phyloP scores from a whole-genome alignment of 2,329 filamentous ascomycete genomes.

The Aureobasidium sp. region DNA sequence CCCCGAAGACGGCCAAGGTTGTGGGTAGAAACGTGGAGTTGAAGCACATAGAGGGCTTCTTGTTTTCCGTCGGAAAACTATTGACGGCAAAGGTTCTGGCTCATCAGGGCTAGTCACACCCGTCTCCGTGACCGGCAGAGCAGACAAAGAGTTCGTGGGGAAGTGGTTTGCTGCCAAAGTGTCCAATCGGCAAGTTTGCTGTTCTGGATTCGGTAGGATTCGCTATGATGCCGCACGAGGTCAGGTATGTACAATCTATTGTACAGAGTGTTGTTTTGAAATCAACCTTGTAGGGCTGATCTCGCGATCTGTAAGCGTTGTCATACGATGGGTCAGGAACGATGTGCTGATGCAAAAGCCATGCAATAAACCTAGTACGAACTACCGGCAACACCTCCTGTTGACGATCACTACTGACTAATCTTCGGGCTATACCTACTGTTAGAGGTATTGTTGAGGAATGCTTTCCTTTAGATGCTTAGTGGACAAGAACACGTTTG shows the following conservation, averaged over 20 bases:
- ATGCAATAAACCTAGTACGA: slow-evolving; percentile 10
- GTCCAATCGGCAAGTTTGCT: background rate
- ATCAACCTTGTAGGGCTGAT: background rate
- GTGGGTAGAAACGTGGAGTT: background rate
- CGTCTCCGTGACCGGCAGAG: background rate
- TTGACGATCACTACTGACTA: slow-evolving; percentile 1
- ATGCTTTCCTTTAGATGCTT: slow-evolving; percentile 2
- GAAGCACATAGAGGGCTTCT: background rate
- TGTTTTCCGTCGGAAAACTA: slow-evolving; percentile 4
- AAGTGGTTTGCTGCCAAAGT: background rate
- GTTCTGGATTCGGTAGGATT: background rate
- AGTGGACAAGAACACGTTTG: background rate
- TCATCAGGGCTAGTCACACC: background rate
- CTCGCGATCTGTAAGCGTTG: slow-evolving; percentile 5
- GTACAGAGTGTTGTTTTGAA: background rate
- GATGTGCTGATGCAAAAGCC: background rate
- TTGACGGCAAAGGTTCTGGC: background rate
- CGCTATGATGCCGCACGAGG: background rate
- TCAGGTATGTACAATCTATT: background rate
- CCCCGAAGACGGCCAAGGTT: background rate
- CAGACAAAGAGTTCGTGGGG: background rate
- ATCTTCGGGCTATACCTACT: slow-evolving; percentile 11
- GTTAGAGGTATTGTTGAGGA: slow-evolving; percentile 5
- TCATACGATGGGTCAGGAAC: slow-evolving; percentile 1
- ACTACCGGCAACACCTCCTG: slow-evolving; percentile 10